These are phyloP conservation scores for Tuber microsphaerosporum DNA, from an alignment of 495 filamentous ascomycete genomes.

Conservation along the genomic window DNA sequence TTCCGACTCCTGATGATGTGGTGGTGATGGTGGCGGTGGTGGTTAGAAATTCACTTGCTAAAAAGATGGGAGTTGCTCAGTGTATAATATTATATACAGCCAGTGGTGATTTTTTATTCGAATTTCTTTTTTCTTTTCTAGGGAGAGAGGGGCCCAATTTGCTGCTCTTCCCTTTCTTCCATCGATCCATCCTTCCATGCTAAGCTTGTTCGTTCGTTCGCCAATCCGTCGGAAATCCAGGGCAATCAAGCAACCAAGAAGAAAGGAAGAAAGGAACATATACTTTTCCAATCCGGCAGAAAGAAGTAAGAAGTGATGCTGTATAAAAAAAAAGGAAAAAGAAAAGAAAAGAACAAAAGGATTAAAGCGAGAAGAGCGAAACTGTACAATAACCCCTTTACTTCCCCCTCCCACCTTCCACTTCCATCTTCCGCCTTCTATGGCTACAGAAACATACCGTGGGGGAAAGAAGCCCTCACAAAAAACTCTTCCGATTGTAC, in stretches of 20 bases:
- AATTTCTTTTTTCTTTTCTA: constrained; percentile 3
- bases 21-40: not conserved
- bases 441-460: not conserved
- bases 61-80: not conserved
- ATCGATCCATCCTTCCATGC: not conserved
- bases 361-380: not conserved
- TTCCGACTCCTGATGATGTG: not conserved
- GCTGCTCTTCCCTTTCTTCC: not conserved
- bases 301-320: not conserved
- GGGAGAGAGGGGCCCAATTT: constrained; percentile 4
- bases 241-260: not conserved
- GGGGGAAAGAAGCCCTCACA: constrained; percentile 30
- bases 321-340: not conserved
- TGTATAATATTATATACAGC: not conserved
- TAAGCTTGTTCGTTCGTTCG: not conserved
- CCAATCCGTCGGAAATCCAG: not conserved
- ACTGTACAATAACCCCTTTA: constrained; percentile 7
- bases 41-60: not conserved
- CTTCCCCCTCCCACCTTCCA: not conserved
- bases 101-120: not conserved
- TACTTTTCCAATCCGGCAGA: constrained; percentile 6
- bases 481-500: constrained; percentile 83
- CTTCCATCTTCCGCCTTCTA: not conserved
- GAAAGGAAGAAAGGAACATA: not conserved
- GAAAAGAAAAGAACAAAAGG: not conserved